These are phyloP conservation scores for Colletotrichum musae DNA, from an alignment of 2,329 filamentous ascomycete genomes.

Conservation along the genomic window DNA sequence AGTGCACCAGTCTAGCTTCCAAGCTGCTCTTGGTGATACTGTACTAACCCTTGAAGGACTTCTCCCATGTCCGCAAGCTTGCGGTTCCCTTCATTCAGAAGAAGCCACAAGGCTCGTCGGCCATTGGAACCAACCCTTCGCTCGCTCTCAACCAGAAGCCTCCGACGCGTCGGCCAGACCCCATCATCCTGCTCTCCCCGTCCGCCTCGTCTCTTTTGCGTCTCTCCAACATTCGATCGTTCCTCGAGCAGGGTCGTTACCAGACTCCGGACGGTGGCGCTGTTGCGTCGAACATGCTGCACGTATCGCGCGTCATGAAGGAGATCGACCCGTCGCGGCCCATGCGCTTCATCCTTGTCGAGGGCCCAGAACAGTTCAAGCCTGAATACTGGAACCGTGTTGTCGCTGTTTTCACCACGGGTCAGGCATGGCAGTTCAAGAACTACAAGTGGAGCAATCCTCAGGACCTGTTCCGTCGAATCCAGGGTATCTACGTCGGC, in stretches of 20 bases:
- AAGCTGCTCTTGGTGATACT: neutral
- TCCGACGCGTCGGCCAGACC: conserved; percentile 72
- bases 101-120: conserved; percentile 62
- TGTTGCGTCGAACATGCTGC: conserved; percentile 83
- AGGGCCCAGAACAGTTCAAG: conserved; percentile 94
- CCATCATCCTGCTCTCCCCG: conserved; percentile 96
- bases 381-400: conserved; percentile 98
- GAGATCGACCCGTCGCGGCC: conserved; percentile 78
- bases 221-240: conserved; percentile 95
- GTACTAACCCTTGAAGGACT: conserved; percentile 74
- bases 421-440: conserved; percentile 99
- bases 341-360: conserved; percentile 94
- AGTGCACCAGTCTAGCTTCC: conserved; percentile 49
- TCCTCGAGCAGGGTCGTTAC: conserved; percentile 89
- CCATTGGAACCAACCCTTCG: conserved; percentile 58
- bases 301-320: conserved; percentile 84
- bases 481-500: conserved; percentile 89
- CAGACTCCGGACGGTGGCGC: conserved; percentile 80
- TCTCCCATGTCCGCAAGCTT: conserved; percentile 91
- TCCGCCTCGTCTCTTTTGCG: conserved; percentile 95
- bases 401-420: conserved; percentile 96
- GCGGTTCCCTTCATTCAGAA: conserved; percentile 82
- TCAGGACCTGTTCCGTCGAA: conserved; percentile 89
- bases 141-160: conserved; percentile 69
- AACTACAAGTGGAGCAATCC: conserved; percentile 96